Evolutionary conservation across 208 protist species (phyloP).

Genomic region (Angomonas ambiguus): DNA sequence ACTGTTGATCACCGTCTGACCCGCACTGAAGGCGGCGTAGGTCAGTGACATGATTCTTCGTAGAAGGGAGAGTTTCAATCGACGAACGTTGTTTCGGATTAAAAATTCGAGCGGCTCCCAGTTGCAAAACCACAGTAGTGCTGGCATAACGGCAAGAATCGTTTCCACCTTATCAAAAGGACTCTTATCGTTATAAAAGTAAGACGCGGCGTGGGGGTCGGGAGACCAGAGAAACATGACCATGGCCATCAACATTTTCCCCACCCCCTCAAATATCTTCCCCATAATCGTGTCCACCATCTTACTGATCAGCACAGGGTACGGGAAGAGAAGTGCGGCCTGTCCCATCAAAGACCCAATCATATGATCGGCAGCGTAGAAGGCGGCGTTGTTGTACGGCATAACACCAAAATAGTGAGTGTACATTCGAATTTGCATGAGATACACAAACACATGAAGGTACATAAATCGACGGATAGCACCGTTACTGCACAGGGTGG

Average conservation of each 20-base stretch:
- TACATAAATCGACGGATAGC: constrained; percentile 33
- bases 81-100: constrained; percentile 32
- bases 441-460: constrained; percentile 32
- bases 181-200: constrained; percentile 31
- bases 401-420: constrained; percentile 14
- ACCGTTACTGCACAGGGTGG: constrained; percentile 17
- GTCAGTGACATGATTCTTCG: constrained; percentile 30
- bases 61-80: constrained; percentile 41
- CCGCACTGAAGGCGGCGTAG: constrained; percentile 35
- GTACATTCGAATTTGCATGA: constrained; percentile 31
- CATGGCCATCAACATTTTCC: constrained; percentile 32
- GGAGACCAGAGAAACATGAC: constrained; percentile 21
- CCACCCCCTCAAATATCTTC: constrained; percentile 20
- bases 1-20: constrained; percentile 19
- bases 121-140: constrained; percentile 37
- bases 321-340: constrained; percentile 24
- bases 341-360: constrained; percentile 27
- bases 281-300: constrained; percentile 26
- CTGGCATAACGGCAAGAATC: constrained; percentile 20
- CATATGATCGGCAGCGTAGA: constrained; percentile 22
- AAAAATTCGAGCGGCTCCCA: constrained; percentile 39
- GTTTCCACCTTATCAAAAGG: constrained; percentile 31
- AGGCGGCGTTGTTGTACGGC: constrained; percentile 20
- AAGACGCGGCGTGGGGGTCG: constrained; percentile 23
- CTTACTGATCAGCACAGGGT: constrained; percentile 18